These are phyloP conservation scores for Elasticomyces elasticus DNA, from an alignment of 495 filamentous ascomycete genomes.

Conservation along the genomic window DNA sequence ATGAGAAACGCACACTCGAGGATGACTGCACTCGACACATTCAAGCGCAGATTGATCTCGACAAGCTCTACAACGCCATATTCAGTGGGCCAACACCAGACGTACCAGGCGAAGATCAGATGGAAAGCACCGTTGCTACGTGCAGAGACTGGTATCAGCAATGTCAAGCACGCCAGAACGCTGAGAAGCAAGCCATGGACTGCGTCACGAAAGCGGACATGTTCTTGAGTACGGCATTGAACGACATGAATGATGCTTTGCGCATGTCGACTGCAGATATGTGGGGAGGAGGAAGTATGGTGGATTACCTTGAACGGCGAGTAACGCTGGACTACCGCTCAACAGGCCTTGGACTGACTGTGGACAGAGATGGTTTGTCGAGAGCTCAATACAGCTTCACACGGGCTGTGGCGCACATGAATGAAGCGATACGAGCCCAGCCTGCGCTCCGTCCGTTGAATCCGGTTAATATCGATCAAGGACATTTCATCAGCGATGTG, in stretches of 20 bases:
- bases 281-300: slow-evolving; percentile 5
- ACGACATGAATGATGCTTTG: slow-evolving; percentile 21
- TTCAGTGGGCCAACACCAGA: slow-evolving; percentile 39
- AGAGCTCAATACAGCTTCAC: slow-evolving; percentile 29
- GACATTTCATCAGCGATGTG: slow-evolving; percentile 35
- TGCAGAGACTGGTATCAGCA: background rate
- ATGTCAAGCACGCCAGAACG: background rate
- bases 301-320: background rate
- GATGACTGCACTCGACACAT: slow-evolving; percentile 27
- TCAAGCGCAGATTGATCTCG: slow-evolving; percentile 27
- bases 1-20: slow-evolving; percentile 1
- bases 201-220: background rate
- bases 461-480: slow-evolving; percentile 28
- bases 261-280: slow-evolving; percentile 15
- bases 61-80: slow-evolving; percentile 28
- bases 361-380: slow-evolving; percentile 35
- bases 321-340: background rate
- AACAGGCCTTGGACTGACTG: slow-evolving; percentile 32
- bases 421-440: slow-evolving; percentile 24
- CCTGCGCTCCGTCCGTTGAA: slow-evolving; percentile 23
- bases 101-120: slow-evolving; percentile 40
- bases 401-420: slow-evolving; percentile 32
- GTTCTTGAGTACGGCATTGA: background rate
- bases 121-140: slow-evolving; percentile 24
- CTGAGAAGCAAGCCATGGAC: background rate